A percentile compares a stretch with the other conserved stretches of the same genome.
Conservation (phyloP, 1,139 yeast species). For the Blastobotrys raffinosifermentans region DNA sequence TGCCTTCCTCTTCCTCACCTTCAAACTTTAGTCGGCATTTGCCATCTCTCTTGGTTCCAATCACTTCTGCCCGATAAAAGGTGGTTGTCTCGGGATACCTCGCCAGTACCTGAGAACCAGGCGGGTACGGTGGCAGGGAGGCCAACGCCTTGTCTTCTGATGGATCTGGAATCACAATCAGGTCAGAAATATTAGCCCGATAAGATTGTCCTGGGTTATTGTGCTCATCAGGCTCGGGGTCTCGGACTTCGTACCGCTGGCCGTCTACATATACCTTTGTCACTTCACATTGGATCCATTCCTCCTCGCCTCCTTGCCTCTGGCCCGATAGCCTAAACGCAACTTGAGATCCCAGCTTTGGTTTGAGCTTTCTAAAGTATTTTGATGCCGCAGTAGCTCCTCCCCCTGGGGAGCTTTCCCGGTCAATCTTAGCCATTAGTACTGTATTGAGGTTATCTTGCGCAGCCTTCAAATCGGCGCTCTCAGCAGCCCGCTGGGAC, state of each 20-base stretch:
- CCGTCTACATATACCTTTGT: slow-evolving; percentile 74
- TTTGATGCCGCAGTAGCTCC: slow-evolving; percentile 1
- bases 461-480: slow-evolving; percentile 5
- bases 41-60: slow-evolving; percentile 70
- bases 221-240: slow-evolving; percentile 95
- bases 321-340: slow-evolving; percentile 60
- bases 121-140: slow-evolving; percentile 52
- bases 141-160: slow-evolving; percentile 29
- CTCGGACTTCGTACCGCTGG: slow-evolving; percentile 69
- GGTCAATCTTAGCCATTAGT: background rate
- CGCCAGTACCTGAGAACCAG: slow-evolving; percentile 81
- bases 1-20: slow-evolving; percentile 95
- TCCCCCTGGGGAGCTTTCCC: background rate
- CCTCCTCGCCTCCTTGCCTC: slow-evolving; percentile 52
- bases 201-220: slow-evolving; percentile 86
- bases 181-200: slow-evolving; percentile 74
- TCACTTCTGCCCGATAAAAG: slow-evolving; percentile 89
- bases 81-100: slow-evolving; percentile 98
- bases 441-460: slow-evolving; percentile 4
- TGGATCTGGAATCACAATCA: slow-evolving; percentile 62
- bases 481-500: slow-evolving; percentile 10
- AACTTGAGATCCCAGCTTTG: slow-evolving; percentile 60
- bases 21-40: slow-evolving; percentile 79
- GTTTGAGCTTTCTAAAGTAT: slow-evolving; percentile 2
- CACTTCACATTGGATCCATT: slow-evolving; percentile 97